Evolutionary conservation across 164 flowering plant genomes (phyloP).

Genomic region (Macadamia integrifolia): DNA sequence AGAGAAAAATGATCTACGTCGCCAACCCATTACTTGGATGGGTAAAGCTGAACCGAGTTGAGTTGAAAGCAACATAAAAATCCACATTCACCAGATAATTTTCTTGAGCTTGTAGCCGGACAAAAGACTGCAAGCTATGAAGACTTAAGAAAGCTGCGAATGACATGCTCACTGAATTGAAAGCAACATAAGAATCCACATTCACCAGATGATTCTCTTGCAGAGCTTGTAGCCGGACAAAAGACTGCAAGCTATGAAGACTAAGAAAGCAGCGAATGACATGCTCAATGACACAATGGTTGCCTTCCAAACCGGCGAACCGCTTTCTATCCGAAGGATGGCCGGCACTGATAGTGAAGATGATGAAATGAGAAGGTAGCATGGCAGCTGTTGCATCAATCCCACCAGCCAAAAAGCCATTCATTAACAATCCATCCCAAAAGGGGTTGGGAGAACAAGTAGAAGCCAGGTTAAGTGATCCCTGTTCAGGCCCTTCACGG

Average conservation of each 20-base stretch:
- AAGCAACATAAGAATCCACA: no score
- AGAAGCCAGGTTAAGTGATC: neutral
- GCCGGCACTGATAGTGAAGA: constrained; percentile 31
- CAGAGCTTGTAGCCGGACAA: constrained; percentile 57
- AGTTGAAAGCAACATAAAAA: no score
- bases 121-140: constrained; percentile 26
- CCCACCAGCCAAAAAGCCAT: neutral
- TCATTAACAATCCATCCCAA: neutral
- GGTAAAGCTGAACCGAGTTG: no score
- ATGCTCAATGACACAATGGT: constrained; percentile 29
- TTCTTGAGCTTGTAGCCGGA: constrained; percentile 67
- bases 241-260: constrained; percentile 25
- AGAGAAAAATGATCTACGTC: no score
- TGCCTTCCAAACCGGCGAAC: constrained; percentile 23
- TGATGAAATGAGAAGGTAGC: constrained; percentile 48
- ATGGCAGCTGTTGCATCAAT: constrained; percentile 34
- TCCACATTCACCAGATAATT: constrained; percentile 33
- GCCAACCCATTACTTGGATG: no score
- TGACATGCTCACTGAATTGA: constrained; percentile 23
- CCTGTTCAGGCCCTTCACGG: neutral
- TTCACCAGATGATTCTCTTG: constrained; percentile 55
- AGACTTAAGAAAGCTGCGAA: constrained; percentile 31
- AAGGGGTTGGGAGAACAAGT: neutral
- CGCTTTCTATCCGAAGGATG: constrained; percentile 13
- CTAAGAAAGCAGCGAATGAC: constrained; percentile 38